Conservation (phyloP, 768 basidiomycete genomes). For the Tremella mesenterica region DNA sequence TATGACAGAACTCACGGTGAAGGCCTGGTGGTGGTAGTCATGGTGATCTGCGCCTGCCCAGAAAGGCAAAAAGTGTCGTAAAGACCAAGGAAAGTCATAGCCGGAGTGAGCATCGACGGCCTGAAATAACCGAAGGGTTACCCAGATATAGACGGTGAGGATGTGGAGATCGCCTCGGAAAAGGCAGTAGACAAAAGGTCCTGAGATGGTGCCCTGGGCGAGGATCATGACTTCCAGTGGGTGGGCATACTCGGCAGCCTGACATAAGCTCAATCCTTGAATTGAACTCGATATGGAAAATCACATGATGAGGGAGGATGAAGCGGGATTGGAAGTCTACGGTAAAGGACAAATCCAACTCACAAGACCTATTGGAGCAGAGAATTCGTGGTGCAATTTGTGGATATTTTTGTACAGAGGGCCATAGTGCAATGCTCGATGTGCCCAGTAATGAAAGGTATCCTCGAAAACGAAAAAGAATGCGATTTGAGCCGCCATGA, state of each 20-base stretch:
- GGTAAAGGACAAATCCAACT: conserved; percentile 10
- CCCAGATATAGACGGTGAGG: conserved; percentile 86
- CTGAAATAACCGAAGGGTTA: conserved; percentile 86
- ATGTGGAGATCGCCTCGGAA: conserved; percentile 71
- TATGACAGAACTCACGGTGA: conserved; percentile 47
- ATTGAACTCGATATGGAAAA: not conserved
- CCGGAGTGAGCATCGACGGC: conserved; percentile 96
- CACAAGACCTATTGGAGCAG: conserved; percentile 87
- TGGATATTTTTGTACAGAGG: conserved; percentile 81
- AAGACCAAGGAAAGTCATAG: conserved; percentile 97
- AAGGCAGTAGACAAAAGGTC: conserved; percentile 79
- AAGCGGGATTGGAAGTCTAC: not conserved
- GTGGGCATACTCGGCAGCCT: conserved; percentile 85
- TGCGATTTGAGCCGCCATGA: conserved; percentile 66
- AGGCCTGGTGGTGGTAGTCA: conserved; percentile 97
- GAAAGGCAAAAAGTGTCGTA: conserved; percentile 84
- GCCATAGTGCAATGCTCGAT: conserved; percentile 72
- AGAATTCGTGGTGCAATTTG: conserved; percentile 96
- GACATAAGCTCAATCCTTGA: conserved; percentile 34
- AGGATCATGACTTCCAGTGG: conserved; percentile 93
- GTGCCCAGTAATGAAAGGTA: conserved; percentile 90
- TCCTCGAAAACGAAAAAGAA: conserved; percentile 96
- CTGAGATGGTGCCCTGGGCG: conserved; percentile 79
- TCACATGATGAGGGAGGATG: not conserved
- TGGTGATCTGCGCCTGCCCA: conserved; percentile 61